phyloP scores from a whole-genome alignment of 2,329 filamentous ascomycete species.

The Rutstroemia sp. region DNA sequence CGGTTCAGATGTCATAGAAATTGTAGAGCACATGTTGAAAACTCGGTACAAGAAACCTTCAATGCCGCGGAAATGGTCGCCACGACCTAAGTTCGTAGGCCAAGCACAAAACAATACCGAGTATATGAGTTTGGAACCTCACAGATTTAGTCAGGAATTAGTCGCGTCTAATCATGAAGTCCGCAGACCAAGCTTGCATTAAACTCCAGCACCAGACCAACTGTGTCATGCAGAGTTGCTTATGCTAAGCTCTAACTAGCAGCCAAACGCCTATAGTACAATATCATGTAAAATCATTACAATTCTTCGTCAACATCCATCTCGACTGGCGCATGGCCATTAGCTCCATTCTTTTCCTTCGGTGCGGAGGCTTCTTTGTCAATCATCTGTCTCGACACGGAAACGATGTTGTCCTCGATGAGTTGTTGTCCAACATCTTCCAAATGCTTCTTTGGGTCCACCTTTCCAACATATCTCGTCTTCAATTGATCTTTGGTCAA shows the following conservation, averaged over 20 bases:
- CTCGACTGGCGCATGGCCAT: slow-evolving; percentile 33
- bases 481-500: slow-evolving; percentile 95
- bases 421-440: slow-evolving; percentile 93
- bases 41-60: too few species aligned
- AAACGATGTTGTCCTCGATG: slow-evolving; percentile 99
- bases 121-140: too few species aligned
- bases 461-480: slow-evolving; percentile 97
- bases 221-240: slow-evolving; percentile 9
- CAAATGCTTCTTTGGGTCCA: slow-evolving; percentile 98
- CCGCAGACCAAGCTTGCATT: slow-evolving; percentile 6
- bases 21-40: too few species aligned
- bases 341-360: slow-evolving; percentile 50
- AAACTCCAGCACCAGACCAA: slow-evolving; percentile 9
- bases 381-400: slow-evolving; percentile 98
- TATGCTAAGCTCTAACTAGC: slow-evolving; percentile 13
- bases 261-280: slow-evolving; percentile 31
- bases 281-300: slow-evolving; percentile 40
- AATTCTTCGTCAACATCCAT: slow-evolving; percentile 31
- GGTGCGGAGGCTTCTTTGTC: slow-evolving; percentile 97
- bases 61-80: too few species aligned
- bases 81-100: too few species aligned
- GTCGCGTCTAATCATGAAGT: neutral
- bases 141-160: too few species aligned
- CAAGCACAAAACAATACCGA: too few species aligned
- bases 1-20: too few species aligned